Evolutionary conservation across 805 yeast species (phyloP).

Genomic region (Wickerhamomyces hampshirensis): DNA sequence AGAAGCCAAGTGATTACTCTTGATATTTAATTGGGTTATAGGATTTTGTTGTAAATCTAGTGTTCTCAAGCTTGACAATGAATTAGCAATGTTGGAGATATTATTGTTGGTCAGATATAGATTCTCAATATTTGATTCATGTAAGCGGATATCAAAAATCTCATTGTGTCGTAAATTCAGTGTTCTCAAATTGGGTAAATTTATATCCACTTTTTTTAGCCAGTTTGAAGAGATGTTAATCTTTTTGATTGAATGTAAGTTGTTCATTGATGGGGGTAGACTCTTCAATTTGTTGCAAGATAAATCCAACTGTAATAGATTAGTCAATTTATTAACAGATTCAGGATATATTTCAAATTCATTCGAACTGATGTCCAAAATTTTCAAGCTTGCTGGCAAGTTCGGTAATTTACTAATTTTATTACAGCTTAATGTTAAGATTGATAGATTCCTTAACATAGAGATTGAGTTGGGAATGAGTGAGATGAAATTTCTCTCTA

Average conservation of each 20-base stretch:
- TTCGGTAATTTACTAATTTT: conserved; percentile 60
- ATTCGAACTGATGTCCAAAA: conserved; percentile 78
- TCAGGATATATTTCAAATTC: conserved; percentile 59
- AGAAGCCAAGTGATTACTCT: conserved; percentile 57
- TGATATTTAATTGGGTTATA: conserved; percentile 58
- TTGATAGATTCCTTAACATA: conserved; percentile 47
- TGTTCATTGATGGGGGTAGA: conserved; percentile 59
- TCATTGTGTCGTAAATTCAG: conserved; percentile 77
- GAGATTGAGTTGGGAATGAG: conserved; percentile 54
- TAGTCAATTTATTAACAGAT: conserved; percentile 53
- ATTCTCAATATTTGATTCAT: conserved; percentile 54
- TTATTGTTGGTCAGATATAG: conserved; percentile 70
- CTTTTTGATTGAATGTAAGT: conserved; percentile 56
- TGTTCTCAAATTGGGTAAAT: conserved; percentile 54
- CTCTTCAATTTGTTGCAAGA: conserved; percentile 69
- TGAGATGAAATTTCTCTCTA: conserved; percentile 75
- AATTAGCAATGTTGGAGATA: conserved; percentile 63
- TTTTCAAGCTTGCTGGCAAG: conserved; percentile 46
- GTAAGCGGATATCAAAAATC: conserved; percentile 39
- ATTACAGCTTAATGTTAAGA: conserved; percentile 69
- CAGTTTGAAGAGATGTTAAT: conserved; percentile 74
- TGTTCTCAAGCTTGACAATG: conserved; percentile 57
- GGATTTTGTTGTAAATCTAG: conserved; percentile 81
- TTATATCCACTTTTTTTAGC: conserved; percentile 34
- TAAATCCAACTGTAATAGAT: conserved; percentile 64